These are phyloP conservation scores for Zasmidium cellare DNA, from an alignment of 2,329 filamentous ascomycete genomes.

Conservation along the genomic window DNA sequence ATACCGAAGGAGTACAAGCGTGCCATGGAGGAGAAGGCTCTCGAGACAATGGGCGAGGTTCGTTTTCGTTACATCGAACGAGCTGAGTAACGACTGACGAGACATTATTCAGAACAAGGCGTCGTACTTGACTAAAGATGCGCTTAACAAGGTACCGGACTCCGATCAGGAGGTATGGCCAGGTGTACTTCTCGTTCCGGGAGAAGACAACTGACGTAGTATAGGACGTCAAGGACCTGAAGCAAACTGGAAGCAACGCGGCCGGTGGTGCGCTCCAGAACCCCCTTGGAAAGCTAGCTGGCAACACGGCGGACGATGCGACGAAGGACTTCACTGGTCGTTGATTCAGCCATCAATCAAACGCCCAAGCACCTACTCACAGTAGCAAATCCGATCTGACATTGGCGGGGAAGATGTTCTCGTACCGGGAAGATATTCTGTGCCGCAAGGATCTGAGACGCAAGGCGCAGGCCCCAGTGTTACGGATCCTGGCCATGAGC, in stretches of 20 bases:
- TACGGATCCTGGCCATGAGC: background rate
- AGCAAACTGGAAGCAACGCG: slow-evolving; percentile 34
- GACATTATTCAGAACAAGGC: slow-evolving; percentile 43
- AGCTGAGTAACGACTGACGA: background rate
- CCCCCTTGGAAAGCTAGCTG: slow-evolving; percentile 35
- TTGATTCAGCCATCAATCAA: slow-evolving; percentile 1
- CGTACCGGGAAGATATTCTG: background rate
- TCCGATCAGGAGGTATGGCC: slow-evolving; percentile 30
- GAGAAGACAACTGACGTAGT: background rate
- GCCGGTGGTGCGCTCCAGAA: slow-evolving; percentile 37
- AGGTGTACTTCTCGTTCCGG: background rate
- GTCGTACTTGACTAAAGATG: slow-evolving; percentile 35
- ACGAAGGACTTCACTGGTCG: slow-evolving; percentile 28
- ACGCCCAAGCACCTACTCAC: no score
- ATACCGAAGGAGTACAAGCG: slow-evolving; percentile 48
- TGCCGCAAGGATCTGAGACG: background rate
- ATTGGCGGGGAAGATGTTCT: background rate
- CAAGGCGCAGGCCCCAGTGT: background rate
- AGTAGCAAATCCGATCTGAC: background rate
- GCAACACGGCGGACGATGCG: slow-evolving; percentile 25
- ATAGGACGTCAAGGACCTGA: slow-evolving; percentile 35
- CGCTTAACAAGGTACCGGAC: slow-evolving; percentile 30
- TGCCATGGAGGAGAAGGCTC: slow-evolving; percentile 46
- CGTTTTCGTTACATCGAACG: background rate
- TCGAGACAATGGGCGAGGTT: slow-evolving; percentile 52